phyloP scores from a whole-genome alignment of 2,329 filamentous ascomycete species.

The Onygena corvina region DNA sequence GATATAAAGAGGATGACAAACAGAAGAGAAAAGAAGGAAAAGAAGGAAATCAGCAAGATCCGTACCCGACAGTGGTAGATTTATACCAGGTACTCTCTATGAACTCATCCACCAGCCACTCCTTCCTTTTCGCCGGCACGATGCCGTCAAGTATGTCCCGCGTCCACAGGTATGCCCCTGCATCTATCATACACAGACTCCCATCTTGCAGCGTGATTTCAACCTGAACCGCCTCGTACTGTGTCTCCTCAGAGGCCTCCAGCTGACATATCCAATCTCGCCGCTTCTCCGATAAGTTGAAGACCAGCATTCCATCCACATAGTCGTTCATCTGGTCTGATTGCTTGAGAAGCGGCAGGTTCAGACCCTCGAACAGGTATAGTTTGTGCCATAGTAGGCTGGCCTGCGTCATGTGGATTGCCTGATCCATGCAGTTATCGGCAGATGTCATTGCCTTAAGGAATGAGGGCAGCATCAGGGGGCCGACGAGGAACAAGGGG shows the following conservation, averaged over 20 bases:
- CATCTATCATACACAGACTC: slow-evolving; percentile 17
- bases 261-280: slow-evolving; percentile 20
- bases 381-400: slow-evolving; percentile 21
- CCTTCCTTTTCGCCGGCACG: neutral
- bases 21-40: too few species aligned
- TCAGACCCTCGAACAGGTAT: slow-evolving; percentile 15
- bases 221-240: slow-evolving; percentile 17
- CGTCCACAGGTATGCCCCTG: slow-evolving; percentile 21
- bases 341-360: slow-evolving; percentile 19
- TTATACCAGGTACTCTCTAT: slow-evolving; percentile 10
- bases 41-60: slow-evolving; percentile 4
- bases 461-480: slow-evolving; percentile 24
- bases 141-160: slow-evolving; percentile 7
- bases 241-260: slow-evolving; percentile 17
- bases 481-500: slow-evolving; percentile 22
- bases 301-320: slow-evolving; percentile 23
- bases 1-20: too few species aligned
- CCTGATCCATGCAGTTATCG: slow-evolving; percentile 16
- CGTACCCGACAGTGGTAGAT: neutral
- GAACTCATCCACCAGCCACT: slow-evolving; percentile 14
- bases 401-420: slow-evolving; percentile 21
- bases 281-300: slow-evolving; percentile 19
- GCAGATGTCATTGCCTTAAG: slow-evolving; percentile 21
- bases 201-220: slow-evolving; percentile 17
- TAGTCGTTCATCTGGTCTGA: slow-evolving; percentile 13